Base-by-base conservation (phyloP, 805 yeast species). In the Nakazawaea populi region DNA sequence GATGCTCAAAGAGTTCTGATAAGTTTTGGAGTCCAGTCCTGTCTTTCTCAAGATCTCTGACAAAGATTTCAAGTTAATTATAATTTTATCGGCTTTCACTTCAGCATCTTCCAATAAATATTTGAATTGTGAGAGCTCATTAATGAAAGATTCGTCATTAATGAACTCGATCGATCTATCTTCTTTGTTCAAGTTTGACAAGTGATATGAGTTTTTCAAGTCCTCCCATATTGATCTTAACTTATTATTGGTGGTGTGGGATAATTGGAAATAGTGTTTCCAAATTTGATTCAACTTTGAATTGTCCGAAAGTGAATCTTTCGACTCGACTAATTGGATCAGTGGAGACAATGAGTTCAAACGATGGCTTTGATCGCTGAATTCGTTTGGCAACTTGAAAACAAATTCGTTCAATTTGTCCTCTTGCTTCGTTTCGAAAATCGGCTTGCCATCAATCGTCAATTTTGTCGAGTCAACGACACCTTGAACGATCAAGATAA, bases 71-170 rank as follows among this genome's bases (percentile, higher is more conserved):
- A 75, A 64, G 48, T 72, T 69, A 46, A 75, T 59, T 9, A 74
- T 60, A 4, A 74, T 58, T 29, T 66, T 58, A 44, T 64, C 68
- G 12, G 62, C 37, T 6, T 58, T 42, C 6, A 52, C 47, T 7
- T 56, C 44, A 7, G 64, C 54, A 28, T 58, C 56, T 27, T 62
- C 59, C 14, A 67, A 59, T 49, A 76, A 64, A 55, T 69, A 75
- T 24, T 72, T 67, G 55, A 77, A 63, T 59, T 78, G 82, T 40
- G 75, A 65, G 51, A 78, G 57, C 58, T 79, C 83, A 50, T 65
- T 71, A 52, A 76, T 73, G 62, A 72, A 78, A n/a, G 64, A 56
- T 55, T 72, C 70, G 56, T 77, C 81, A 58, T 69, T 72, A 50
- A 76, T 69, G 41, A 67, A 58, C 45, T 62, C 45, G 52, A 67